Percentiles rank a stretch among this genome's conserved stretches.
Conservation (phyloP, 352 stramenopile species). For the Salisapilia sapeloensis region DNA sequence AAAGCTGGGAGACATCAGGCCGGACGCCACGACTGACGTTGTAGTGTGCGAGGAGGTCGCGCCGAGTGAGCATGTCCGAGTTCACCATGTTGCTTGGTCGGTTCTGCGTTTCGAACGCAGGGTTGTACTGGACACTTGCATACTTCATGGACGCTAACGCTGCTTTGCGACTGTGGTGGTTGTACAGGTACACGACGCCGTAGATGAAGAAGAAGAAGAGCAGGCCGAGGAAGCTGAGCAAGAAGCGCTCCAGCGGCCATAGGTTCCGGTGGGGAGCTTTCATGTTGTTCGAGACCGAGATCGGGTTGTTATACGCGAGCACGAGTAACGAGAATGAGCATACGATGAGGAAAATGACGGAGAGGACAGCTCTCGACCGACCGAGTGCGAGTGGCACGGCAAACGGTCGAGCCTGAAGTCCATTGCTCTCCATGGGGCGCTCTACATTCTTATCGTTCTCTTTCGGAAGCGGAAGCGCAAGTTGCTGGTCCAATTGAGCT, state of each 20-base stretch:
- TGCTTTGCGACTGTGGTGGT: not conserved
- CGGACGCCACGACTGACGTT: constrained; percentile 8
- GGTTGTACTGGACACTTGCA: not conserved
- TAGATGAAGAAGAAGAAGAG: constrained; percentile 6
- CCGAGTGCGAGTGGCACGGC: not conserved
- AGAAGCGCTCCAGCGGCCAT: constrained; percentile 27
- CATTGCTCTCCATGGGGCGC: not conserved
- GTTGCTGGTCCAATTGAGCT: too few relatives aligned
- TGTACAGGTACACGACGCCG: not conserved
- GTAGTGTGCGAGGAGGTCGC: constrained; percentile 12
- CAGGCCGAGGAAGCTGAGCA: constrained; percentile 13
- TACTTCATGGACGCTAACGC: not conserved
- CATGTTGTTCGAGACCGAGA: too few relatives aligned
- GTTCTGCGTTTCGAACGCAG: not conserved
- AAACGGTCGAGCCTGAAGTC: not conserved
- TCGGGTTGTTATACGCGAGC: constrained; percentile 14
- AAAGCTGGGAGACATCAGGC: constrained; percentile 12
- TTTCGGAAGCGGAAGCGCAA: too few relatives aligned
- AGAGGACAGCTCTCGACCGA: too few relatives aligned
- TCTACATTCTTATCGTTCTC: too few relatives aligned
- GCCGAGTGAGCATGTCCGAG: constrained; percentile 7
- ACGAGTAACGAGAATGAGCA: constrained; percentile 11
- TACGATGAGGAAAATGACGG: too few relatives aligned
- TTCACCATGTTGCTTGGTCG: not conserved
- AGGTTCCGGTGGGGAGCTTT: constrained; percentile 14